Base-by-base conservation (phyloP, 2,329 filamentous ascomycete genomes). In the Aureobasidium sp. region DNA sequence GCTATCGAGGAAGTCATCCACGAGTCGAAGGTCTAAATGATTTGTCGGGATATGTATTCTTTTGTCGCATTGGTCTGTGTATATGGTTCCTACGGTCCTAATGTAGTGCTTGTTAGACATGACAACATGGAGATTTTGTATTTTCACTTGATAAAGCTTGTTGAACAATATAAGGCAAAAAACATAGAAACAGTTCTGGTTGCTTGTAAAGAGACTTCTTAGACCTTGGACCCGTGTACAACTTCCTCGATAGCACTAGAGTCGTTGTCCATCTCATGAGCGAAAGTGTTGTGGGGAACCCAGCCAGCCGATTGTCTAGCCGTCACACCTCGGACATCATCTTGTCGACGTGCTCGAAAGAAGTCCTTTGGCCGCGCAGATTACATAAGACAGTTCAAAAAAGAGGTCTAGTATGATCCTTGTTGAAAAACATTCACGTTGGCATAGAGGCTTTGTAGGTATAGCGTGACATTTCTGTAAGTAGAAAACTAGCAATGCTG, bases 321-420 rank as follows among this genome's bases (percentile, higher is more conserved):
- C 17, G 71, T n/a, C n/a, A 74, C 2, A 76, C 75, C 67, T 82
- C 78, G 63, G 78, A 75, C 75, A 83, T 77, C 71, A 74, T 73
- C 61, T 69, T 66, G 60, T 71, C 70, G 29, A 71, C 69, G 60
- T 75, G 73, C 64, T 76, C 74, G 22, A 76, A 69, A 3, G 74
- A 9, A 76, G 67, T n/a, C 73, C 72, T 64, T 73, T 74, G 17
- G 74, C n/a, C n/a, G n/a, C n/a, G n/a, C n/a, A n/a, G n/a, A n/a
- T n/a, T n/a, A n/a, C n/a, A n/a, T n/a, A n/a, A n/a, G n/a, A n/a
- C n/a, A n/a, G n/a, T n/a, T n/a, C n/a, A n/a, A n/a, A n/a, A n/a
- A n/a, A n/a, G n/a, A n/a, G n/a, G n/a, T n/a, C n/a, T n/a, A n/a
- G n/a, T n/a, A n/a, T n/a, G n/a, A n/a, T n/a, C n/a, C n/a, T n/a